A percentile compares a stretch with the other conserved stretches of the same genome.
Evolutionary conservation across 805 yeast species (phyloP).

Genomic region (Nakazawaea wickerhamii): DNA sequence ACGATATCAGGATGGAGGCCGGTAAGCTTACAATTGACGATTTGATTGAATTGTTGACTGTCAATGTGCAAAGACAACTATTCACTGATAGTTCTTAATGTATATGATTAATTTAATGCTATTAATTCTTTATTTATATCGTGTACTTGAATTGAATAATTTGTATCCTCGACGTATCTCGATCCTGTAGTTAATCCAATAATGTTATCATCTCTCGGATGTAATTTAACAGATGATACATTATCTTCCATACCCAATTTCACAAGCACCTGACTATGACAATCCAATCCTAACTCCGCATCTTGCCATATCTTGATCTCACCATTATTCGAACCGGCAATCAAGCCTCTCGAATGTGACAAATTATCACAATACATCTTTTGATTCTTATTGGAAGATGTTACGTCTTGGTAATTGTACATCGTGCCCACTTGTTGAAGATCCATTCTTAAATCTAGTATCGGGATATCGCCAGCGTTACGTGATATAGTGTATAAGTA

Average conservation of each 20-base stretch:
- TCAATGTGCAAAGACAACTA: constrained; percentile 9
- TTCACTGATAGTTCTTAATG: constrained; percentile 4
- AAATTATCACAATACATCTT: constrained; percentile 20
- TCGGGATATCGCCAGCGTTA: constrained; percentile 22
- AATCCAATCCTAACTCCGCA: constrained; percentile 15
- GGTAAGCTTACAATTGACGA: constrained; percentile 1
- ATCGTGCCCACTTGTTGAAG: constrained; percentile 14
- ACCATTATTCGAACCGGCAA: constrained; percentile 23
- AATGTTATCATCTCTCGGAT: constrained; percentile 1
- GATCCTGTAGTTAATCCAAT: constrained; percentile 1
- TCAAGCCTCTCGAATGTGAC: constrained; percentile 21
- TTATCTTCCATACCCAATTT: constrained; percentile 15
- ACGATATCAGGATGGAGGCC: background rate
- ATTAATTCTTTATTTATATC: background rate
- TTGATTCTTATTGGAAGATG: constrained; percentile 18
- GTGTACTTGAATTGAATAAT: background rate
- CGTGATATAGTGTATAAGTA: constrained; percentile 30
- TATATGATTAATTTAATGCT: background rate
- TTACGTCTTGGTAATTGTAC: constrained; percentile 4
- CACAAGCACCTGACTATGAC: constrained; percentile 10
- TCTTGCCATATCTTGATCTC: constrained; percentile 6
- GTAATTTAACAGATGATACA: constrained; percentile 8
- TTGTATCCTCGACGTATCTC: constrained; percentile 1
- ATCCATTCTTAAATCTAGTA: constrained; percentile 31
- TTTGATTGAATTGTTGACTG: constrained; percentile 7